A percentile compares a stretch with the other conserved stretches of the same genome.
These are phyloP conservation scores for Rhizoclosmatium globosum DNA, from an alignment of 192 early-diverging fungal species.

Conservation along the genomic window DNA sequence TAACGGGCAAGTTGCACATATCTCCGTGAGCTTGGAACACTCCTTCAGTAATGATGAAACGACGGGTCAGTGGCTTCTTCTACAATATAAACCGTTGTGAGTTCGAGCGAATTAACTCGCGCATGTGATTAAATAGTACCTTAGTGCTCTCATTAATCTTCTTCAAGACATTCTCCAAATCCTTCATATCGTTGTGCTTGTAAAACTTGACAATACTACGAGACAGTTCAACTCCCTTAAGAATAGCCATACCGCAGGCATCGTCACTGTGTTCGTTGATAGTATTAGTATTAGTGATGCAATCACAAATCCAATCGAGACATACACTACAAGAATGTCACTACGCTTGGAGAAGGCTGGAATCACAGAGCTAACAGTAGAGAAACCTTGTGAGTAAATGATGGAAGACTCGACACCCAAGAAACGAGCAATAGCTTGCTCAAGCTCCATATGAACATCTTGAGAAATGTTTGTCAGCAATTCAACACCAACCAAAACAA, in stretches of 20 bases:
- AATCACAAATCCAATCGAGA: conserved; percentile 33
- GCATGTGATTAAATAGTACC: conserved; percentile 39
- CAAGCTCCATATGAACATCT: conserved; percentile 96
- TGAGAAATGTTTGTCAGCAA: conserved; percentile 14
- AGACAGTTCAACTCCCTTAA: conserved; percentile 91
- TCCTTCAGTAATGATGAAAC: conserved; percentile 95
- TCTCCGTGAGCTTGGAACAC: conserved; percentile 89
- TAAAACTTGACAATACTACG: conserved; percentile 88
- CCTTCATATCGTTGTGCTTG: conserved; percentile 97
- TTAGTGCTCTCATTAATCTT: conserved; percentile 75
- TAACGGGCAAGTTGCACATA: conserved; percentile 79
- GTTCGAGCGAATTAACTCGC: background rate
- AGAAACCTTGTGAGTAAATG: conserved; percentile 95
- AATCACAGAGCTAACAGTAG: conserved; percentile 90
- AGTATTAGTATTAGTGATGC: conserved; percentile 1
- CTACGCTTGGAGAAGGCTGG: conserved; percentile 97
- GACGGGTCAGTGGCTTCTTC: conserved; percentile 84
- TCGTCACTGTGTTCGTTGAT: conserved; percentile 71
- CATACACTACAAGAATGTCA: conserved; percentile 89
- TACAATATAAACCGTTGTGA: conserved; percentile 15
- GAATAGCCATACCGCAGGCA: conserved; percentile 84
- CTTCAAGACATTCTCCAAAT: conserved; percentile 85
- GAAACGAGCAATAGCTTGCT: conserved; percentile 84
- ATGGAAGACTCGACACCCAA: conserved; percentile 86
- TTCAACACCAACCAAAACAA: background rate